Base-by-base conservation (phyloP, 495 filamentous ascomycete species). In the Aspergillus coremiiformis region DNA sequence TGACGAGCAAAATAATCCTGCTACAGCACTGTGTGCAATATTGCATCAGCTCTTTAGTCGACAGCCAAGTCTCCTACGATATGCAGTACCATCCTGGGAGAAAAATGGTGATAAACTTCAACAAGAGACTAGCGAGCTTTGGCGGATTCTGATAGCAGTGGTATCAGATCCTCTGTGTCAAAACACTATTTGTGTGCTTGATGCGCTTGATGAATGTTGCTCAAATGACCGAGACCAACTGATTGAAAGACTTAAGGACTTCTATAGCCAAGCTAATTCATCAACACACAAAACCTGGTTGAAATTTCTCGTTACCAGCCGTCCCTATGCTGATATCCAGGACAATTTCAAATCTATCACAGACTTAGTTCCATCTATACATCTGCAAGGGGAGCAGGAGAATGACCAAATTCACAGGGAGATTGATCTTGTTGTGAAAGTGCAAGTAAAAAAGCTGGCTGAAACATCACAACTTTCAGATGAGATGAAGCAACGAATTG, bases 251-350 rank as follows among this genome's bases (percentile, higher is more conserved):
- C 47, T 68, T 20, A 39, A 52, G 20, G 8, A 20, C 0, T 51
- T 60, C 44, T n/a, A 59, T 22, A 10, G 26, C 14, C 32, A 32
- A 19, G 0, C 26, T 33, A 3, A 1, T 42, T 21, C 27, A 37
- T 22, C 9, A 10, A 44, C 9, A 27, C 22, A 57, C 26, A 41
- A 37, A 20, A 49, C 27, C 42, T 53, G 41, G 47, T 46, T 75
- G 9, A 75, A 73, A 53, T 70, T 75, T 30, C 53, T 76, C 0
- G 52, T 75, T 5, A 77, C 71, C 1, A 74, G 74, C 56, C 72
- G 68, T 14, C 72, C 70, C 12, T 76, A 72, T 47, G 49, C 46
- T 12, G 15, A 65, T 21, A 75, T 79, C 6, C 41, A 60, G 26
- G 14, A 32, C 15, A 11, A 39, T 4, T 72, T 69, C n/a, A 29